These are phyloP conservation scores for Hanseniaspora sp. DNA, from an alignment of 1,139 yeast genomes.

Conservation along the genomic window DNA sequence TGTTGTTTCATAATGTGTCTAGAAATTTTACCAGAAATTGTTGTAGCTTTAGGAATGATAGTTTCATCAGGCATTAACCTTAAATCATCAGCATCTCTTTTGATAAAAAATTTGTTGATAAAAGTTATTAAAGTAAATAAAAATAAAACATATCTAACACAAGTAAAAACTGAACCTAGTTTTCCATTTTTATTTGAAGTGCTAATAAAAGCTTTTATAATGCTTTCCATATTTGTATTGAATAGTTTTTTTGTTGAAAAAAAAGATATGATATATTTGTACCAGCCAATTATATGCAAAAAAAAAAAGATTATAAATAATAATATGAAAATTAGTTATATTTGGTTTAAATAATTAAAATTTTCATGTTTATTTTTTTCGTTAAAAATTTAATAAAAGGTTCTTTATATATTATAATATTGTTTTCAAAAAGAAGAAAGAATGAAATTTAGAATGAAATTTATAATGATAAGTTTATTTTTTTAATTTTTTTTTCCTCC, in stretches of 20 bases:
- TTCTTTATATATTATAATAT: not conserved
- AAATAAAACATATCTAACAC: conserved; percentile 13
- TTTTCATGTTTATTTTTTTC: too few species aligned
- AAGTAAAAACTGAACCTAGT: conserved; percentile 12
- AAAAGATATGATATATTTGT: too few species aligned
- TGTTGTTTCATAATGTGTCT: conserved; percentile 15
- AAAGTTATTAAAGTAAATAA: conserved; percentile 8
- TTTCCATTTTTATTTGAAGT: conserved; percentile 15
- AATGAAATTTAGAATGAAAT: too few species aligned
- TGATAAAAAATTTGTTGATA: conserved; percentile 13
- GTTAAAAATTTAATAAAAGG: not conserved
- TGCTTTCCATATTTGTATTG: conserved; percentile 14
- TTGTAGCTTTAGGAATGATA: conserved; percentile 12
- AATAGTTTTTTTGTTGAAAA: too few species aligned
- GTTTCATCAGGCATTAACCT: conserved; percentile 16
- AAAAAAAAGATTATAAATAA: not conserved
- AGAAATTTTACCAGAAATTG: conserved; percentile 9
- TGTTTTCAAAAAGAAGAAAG: not conserved
- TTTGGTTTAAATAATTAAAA: too few species aligned
- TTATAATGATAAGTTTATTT: too few species aligned
- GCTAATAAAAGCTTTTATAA: conserved; percentile 9
- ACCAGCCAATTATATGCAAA: not conserved
- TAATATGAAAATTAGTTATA: too few species aligned
- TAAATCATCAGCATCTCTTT: conserved; percentile 14
- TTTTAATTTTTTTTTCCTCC: too few species aligned